phyloP scores from a whole-genome alignment of 768 basidiomycete species.

The Candolleomyces aberdarensis region DNA sequence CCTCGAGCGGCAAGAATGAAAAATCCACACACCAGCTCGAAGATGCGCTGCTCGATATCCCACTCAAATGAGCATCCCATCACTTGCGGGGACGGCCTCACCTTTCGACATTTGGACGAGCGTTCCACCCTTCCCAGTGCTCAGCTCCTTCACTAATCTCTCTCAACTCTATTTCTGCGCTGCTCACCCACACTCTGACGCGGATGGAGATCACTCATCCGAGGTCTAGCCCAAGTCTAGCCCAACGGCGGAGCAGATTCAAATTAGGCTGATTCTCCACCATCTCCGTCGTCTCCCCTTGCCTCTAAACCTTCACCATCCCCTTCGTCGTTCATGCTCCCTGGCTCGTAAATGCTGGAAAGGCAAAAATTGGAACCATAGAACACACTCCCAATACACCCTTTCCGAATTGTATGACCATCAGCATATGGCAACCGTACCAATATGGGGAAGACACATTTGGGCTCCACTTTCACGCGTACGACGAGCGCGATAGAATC shows the following conservation, averaged over 20 bases:
- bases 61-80: too few species aligned
- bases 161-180: constrained; percentile 69
- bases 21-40: too few species aligned
- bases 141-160: constrained; percentile 61
- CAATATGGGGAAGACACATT: constrained; percentile 76
- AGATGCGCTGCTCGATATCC: too few species aligned
- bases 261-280: constrained; percentile 32
- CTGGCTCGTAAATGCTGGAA: too few species aligned
- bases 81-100: too few species aligned
- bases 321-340: too few species aligned
- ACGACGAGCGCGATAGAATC: constrained; percentile 84
- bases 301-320: too few species aligned
- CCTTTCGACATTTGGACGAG: constrained; percentile 14
- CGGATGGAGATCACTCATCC: constrained; percentile 76
- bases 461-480: constrained; percentile 66
- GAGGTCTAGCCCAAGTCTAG: constrained; percentile 55
- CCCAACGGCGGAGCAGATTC: constrained; percentile 62
- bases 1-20: too few species aligned
- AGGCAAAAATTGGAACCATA: too few species aligned
- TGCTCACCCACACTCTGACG: constrained; percentile 68
- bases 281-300: too few species aligned
- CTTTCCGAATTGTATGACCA: background rate
- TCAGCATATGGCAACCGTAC: too few species aligned
- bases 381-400: background rate
- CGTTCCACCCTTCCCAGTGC: constrained; percentile 37